phyloP scores from a whole-genome alignment of 345 rosid species.

The Citrus glauca region DNA sequence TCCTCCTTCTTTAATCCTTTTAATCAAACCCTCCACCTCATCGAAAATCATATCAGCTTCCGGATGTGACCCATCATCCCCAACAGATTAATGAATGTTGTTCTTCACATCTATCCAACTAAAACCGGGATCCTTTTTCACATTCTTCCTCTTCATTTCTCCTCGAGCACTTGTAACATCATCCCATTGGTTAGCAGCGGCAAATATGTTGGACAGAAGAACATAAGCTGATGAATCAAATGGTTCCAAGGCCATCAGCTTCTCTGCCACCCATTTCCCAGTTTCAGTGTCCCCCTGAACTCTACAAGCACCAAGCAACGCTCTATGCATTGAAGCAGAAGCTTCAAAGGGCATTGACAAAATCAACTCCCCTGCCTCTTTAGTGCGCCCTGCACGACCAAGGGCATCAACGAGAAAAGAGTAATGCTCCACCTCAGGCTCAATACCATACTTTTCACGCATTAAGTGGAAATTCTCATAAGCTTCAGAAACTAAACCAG shows the following conservation, averaged over 20 bases:
- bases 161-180: conserved; percentile 36
- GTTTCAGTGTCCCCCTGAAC: conserved; percentile 44
- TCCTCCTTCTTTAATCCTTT: conserved; percentile 47
- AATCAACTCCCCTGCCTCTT: conserved; percentile 50
- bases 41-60: conserved; percentile 31
- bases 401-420: conserved; percentile 61
- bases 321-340: conserved; percentile 55
- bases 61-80: conserved; percentile 46
- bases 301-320: conserved; percentile 57
- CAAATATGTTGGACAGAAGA: conserved; percentile 53
- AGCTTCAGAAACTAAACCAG: conserved; percentile 51
- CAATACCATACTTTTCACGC: conserved; percentile 41
- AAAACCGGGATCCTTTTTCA: conserved; percentile 61
- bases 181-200: conserved; percentile 51
- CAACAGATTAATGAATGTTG: conserved; percentile 46
- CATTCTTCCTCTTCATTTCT: conserved; percentile 40
- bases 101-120: conserved; percentile 61
- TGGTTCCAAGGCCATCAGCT: conserved; percentile 52
- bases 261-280: conserved; percentile 42
- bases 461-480: conserved; percentile 36
- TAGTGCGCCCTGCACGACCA: conserved; percentile 50
- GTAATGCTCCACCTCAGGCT: conserved; percentile 58
- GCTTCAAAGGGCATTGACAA: conserved; percentile 49
- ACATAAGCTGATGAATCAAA: conserved; percentile 48
- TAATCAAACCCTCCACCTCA: conserved; percentile 37